These are phyloP conservation scores for Nicotiana attenuata DNA, from an alignment of 257 asterid genomes.

Conservation along the genomic window DNA sequence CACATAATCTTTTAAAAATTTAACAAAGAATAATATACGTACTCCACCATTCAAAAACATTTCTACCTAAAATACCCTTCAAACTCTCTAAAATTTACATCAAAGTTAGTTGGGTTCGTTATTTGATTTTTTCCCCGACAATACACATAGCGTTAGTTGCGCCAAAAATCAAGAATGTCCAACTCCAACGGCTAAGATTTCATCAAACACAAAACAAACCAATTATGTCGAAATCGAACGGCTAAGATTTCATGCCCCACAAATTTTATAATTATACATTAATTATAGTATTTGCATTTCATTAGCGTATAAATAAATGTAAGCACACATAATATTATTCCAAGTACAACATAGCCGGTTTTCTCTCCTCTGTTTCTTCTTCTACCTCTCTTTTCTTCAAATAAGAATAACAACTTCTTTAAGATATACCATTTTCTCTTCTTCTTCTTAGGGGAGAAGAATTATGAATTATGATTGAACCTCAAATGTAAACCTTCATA, in stretches of 20 bases:
- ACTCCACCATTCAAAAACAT: neutral
- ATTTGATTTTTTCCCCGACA: neutral
- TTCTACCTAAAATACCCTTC: neutral
- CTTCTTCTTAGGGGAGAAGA: constrained; percentile 32
- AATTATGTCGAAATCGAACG: constrained; percentile 30
- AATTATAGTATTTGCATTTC: neutral
- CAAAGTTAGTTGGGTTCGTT: constrained; percentile 27
- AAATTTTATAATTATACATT: neutral
- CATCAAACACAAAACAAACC: neutral
- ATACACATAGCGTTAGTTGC: constrained; percentile 25
- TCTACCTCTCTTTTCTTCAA: constrained; percentile 13
- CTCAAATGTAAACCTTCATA: constrained; percentile 20
- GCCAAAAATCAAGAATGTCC: constrained; percentile 27
- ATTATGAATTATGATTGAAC: constrained; percentile 10
- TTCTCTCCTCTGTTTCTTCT: constrained; percentile 17
- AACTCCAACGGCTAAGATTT: constrained; percentile 21
- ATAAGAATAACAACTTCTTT: constrained; percentile 38
- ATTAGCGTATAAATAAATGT: constrained; percentile 12
- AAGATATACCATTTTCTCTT: neutral
- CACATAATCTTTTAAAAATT: no score
- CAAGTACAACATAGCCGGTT: constrained; percentile 25
- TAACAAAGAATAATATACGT: neutral
- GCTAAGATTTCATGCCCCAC: constrained; percentile 18
- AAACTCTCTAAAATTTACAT: neutral
- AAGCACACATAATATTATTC: constrained; percentile 10